Base-by-base conservation (phyloP, 1,284 basidiomycete species). In the Cryptococcus sp. region DNA sequence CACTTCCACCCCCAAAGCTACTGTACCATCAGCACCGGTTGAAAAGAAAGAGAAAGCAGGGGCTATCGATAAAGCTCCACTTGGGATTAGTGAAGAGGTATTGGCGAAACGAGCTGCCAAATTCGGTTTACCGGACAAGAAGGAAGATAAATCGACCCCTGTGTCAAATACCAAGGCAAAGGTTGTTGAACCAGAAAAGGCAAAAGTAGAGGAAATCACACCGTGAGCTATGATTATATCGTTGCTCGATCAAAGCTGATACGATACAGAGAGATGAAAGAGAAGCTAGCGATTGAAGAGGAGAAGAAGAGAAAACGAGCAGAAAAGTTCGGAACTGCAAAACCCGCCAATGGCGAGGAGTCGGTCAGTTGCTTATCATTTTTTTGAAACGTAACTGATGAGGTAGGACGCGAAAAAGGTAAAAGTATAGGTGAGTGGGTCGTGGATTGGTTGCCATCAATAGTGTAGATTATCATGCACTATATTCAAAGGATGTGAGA, bases 301-400 rank as follows among this genome's bases (percentile, higher is more conserved):
- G 75, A 77, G 63, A 76, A 74, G 72, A 76, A 77, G 66, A 59
- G 75, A 44, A 77, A 78, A 63, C 58, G 76, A 36, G 70, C 72
- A 5, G 76, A 74, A 51, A 73, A 75, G 61, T 78, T 77, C 53
- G 72, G 67, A 5, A 55, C 58, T 4, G 59, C 31, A 7, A 59
- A 59, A 46, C 56, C 56, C 16, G 52, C 31, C 23, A 61, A 55
- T 50, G 57, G 52, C 16, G 40, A 50, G 19, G 61, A 63, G 50
- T 62, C 68, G 28, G 69, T 70, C 48, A 56, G 68, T 63, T 5
- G 31, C 21, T 13, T 36, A 31, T 11, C 22, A 41, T 36, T 31
- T 24, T n/a, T 45, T 11, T 3, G 32, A 3, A 11, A 10, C 2
- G 14, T 32, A 11, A 25, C 28, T 45, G 39, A 24, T 37, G n/a